These are phyloP conservation scores for Colletotrichum simmondsii DNA, from an alignment of 2,329 filamentous ascomycete species.

Conservation along the genomic window DNA sequence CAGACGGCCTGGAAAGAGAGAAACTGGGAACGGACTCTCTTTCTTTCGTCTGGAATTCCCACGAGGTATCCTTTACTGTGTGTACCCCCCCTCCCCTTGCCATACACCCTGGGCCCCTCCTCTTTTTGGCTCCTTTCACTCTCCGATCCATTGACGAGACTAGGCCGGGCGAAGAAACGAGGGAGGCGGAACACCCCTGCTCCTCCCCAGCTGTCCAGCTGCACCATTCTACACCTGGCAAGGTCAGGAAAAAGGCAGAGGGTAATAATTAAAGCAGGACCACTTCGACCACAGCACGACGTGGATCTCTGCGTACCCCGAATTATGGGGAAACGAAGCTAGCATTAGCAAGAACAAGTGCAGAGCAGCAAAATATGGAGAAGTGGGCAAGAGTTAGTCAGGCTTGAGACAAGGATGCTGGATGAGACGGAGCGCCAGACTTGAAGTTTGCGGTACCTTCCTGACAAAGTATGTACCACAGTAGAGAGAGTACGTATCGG, in stretches of 20 bases:
- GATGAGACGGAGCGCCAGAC: slow-evolving; percentile 14
- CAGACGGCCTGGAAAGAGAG: neutral
- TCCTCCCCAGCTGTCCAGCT: neutral
- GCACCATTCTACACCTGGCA: slow-evolving; percentile 24
- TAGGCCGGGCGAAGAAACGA: slow-evolving; percentile 12
- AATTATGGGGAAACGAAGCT: slow-evolving; percentile 32
- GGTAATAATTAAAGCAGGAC: slow-evolving; percentile 25
- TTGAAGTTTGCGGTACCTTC: neutral
- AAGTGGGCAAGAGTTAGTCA: slow-evolving; percentile 28
- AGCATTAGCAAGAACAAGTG: neutral
- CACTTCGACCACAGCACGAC: neutral
- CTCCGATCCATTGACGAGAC: slow-evolving; percentile 31
- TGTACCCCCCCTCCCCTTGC: slow-evolving; percentile 11
- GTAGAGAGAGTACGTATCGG: neutral
- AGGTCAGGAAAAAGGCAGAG: slow-evolving; percentile 2
- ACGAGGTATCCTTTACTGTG: slow-evolving; percentile 3
- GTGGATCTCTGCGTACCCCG: slow-evolving; percentile 12
- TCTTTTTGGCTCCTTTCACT: slow-evolving; percentile 6
- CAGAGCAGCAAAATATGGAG: slow-evolving; percentile 23
- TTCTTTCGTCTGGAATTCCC: slow-evolving; percentile 33
- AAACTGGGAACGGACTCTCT: slow-evolving; percentile 32
- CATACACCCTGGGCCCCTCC: neutral
- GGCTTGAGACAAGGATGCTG: slow-evolving; percentile 22
- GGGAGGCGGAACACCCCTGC: slow-evolving; percentile 5
- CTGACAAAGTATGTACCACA: neutral